phyloP scores from a whole-genome alignment of 2,329 filamentous ascomycete species.

The Exophiala sideris region DNA sequence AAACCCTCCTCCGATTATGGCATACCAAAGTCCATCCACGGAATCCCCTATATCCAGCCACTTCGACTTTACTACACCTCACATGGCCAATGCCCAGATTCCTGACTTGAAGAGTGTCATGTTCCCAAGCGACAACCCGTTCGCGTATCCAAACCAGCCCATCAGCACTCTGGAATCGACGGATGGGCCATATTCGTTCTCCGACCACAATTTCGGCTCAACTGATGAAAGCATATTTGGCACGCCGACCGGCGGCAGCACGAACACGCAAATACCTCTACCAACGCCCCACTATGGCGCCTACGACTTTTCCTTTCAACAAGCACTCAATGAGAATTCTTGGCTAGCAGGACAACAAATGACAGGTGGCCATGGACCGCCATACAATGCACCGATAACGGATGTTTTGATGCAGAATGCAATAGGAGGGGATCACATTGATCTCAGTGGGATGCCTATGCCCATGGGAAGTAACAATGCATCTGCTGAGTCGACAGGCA shows the following conservation, averaged over 20 bases:
- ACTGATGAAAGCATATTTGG: slow-evolving; percentile 8
- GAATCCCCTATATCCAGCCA: slow-evolving; percentile 14
- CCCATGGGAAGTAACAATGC: too few species aligned
- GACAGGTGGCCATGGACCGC: slow-evolving; percentile 4
- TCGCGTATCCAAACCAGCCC: slow-evolving; percentile 50
- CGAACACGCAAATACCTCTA: not conserved
- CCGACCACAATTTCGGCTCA: slow-evolving; percentile 4
- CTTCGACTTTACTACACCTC: slow-evolving; percentile 29
- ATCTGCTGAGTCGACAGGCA: slow-evolving; percentile 1
- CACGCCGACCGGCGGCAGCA: not conserved
- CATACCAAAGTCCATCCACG: slow-evolving; percentile 30
- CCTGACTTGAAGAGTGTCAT: slow-evolving; percentile 51
- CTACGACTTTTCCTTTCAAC: slow-evolving; percentile 14
- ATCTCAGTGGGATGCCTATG: slow-evolving; percentile 6
- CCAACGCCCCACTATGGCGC: not conserved
- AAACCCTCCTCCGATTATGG: slow-evolving; percentile 17
- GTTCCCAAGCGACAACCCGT: slow-evolving; percentile 50
- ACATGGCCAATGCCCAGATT: slow-evolving; percentile 30
- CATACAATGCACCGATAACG: slow-evolving; percentile 16
- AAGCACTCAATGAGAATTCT: slow-evolving; percentile 8
- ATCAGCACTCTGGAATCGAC: slow-evolving; percentile 24
- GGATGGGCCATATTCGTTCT: slow-evolving; percentile 19
- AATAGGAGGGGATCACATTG: slow-evolving; percentile 4
- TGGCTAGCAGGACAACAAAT: not conserved
- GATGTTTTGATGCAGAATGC: slow-evolving; percentile 21